Percentiles rank a stretch among this genome's conserved stretches.
Evolutionary conservation across 805 yeast genomes (phyloP).

Genomic region (Zygoascus ofunaensis): DNA sequence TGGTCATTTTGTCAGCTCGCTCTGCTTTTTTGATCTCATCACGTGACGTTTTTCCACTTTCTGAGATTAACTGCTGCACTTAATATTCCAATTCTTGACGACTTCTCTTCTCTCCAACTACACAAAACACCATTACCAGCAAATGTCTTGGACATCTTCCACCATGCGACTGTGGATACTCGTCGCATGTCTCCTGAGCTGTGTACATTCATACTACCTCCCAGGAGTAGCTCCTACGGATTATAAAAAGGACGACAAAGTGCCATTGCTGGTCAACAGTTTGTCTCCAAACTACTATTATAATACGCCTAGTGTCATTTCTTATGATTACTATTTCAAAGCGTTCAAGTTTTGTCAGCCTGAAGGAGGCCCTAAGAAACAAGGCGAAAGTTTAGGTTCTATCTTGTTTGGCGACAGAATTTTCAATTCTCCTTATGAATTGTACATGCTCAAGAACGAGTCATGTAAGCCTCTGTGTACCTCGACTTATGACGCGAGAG

Average conservation of each 20-base stretch:
- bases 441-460: conserved; percentile 66
- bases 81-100: too few species aligned
- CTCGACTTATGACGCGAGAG: conserved; percentile 48
- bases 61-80: too few species aligned
- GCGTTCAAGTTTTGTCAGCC: conserved; percentile 82
- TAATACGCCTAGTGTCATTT: conserved; percentile 28
- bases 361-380: conserved; percentile 50
- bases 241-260: conserved; percentile 59
- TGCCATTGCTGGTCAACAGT: conserved; percentile 80
- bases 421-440: conserved; percentile 79
- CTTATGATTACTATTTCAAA: conserved; percentile 58
- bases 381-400: conserved; percentile 85
- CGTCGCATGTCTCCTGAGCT: too few species aligned
- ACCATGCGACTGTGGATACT: too few species aligned
- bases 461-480: conserved; percentile 63
- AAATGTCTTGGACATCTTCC: too few species aligned
- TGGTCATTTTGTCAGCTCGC: too few species aligned
- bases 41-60: too few species aligned
- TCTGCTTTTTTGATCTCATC: too few species aligned
- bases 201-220: conserved; percentile 71
- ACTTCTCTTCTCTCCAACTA: too few species aligned
- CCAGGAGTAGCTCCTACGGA: conserved; percentile 97
- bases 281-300: conserved; percentile 61
- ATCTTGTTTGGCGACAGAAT: conserved; percentile 93
- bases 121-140: too few species aligned